These are phyloP conservation scores for Bisporella sp. DNA, from an alignment of 2,329 filamentous ascomycete genomes.

Conservation along the genomic window DNA sequence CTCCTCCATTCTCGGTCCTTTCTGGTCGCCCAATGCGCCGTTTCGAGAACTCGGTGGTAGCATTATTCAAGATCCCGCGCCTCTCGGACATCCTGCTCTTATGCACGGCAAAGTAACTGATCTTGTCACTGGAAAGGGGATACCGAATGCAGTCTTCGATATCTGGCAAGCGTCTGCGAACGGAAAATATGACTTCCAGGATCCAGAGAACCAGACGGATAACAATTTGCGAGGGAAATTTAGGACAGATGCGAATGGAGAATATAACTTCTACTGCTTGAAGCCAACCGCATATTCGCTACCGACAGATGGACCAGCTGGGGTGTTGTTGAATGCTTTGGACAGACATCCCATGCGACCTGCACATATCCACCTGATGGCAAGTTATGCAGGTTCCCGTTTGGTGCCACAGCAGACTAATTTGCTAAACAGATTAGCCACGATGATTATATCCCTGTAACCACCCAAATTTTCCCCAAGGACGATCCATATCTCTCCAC, in stretches of 20 bases:
- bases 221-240: constrained; percentile 57
- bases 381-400: constrained; percentile 17
- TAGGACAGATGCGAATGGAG: constrained; percentile 47
- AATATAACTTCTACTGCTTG: constrained; percentile 44
- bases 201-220: constrained; percentile 49
- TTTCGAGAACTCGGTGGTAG: constrained; percentile 60
- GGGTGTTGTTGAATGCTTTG: constrained; percentile 43
- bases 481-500: constrained; percentile 52
- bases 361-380: constrained; percentile 52
- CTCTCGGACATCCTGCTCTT: constrained; percentile 45
- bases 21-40: constrained; percentile 72
- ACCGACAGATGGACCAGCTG: constrained; percentile 44
- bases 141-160: constrained; percentile 47
- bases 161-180: constrained; percentile 60
- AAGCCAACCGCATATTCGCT: constrained; percentile 35
- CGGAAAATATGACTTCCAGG: constrained; percentile 51
- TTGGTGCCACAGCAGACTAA: neutral
- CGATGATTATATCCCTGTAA: constrained; percentile 59
- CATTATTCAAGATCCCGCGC: constrained; percentile 45
- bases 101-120: constrained; percentile 53
- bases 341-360: constrained; percentile 51
- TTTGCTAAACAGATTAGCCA: constrained; percentile 37
- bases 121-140: constrained; percentile 14
- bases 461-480: constrained; percentile 70
- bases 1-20: constrained; percentile 77